Base-by-base conservation (phyloP, 352 stramenopile species). In the Pseudoperonospora humuli region DNA sequence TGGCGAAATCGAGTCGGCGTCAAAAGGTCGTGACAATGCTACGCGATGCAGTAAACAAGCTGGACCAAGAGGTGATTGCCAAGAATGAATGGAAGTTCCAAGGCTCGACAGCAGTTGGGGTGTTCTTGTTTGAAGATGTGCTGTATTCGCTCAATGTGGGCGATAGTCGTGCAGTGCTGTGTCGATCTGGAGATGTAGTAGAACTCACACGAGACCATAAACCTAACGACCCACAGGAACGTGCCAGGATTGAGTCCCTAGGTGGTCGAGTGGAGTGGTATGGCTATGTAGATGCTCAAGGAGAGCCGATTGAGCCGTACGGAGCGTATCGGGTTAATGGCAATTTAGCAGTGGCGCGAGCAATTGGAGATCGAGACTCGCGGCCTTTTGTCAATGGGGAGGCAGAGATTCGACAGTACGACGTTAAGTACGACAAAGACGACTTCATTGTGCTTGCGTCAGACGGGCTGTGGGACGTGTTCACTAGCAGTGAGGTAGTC, bases 391-490 rank as follows among this genome's bases (percentile, higher is more conserved):
- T 96, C 7, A 84, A 61, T 17, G 78, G 75, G 0, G 78, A 93
- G 26, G 70, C 72, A 3, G 84, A 96, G 41, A 75, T 96, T 26
- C 70, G 79, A 36, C 68, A 71, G 21, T 80, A 93, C 43, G 64
- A 82, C 33, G 69, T 84, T 6, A 74, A 91, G 46, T 74, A 78
- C 58, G 67, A 70, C 47, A 78, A 82, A 45, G 80, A 95, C 57
- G 68, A 96, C 38, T 97, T 97, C 45, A 87, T 96, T 56, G 90
- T 97, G 46, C 60, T 97, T 20, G 91, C 90, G 14, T 95, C 76
- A 13, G 91, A 97, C 43, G 91, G 91, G 0, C 66, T 97, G 2
- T 97, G 90, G 90, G 91, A 97, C 45, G 87, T 97, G 19, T 96
- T 97, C 47, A 86, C 67, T 8, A 95, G 75, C 41, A 83, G 95